Percentiles rank a stretch among this genome's conserved stretches.
Conservation (phyloP, 805 yeast species). For the Millerozyma miso region DNA sequence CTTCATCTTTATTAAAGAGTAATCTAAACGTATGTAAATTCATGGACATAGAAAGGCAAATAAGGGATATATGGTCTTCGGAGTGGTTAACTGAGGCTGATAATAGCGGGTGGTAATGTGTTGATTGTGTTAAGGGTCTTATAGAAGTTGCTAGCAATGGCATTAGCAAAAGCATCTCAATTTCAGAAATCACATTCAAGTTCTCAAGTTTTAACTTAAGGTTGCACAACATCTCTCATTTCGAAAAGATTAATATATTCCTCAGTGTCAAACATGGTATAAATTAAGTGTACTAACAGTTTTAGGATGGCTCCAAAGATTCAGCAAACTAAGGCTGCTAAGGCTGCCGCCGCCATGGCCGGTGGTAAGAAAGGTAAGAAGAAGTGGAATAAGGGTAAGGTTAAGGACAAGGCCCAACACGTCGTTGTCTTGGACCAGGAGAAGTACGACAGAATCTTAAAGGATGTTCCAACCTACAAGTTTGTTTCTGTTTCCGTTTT, state of each 20-base stretch:
- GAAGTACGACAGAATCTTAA: constrained; percentile 97
- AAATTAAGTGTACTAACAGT: constrained; percentile 31
- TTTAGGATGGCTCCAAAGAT: constrained; percentile 94
- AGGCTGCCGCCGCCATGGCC: constrained; percentile 99
- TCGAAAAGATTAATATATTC: too few species aligned
- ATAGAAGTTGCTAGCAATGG: background rate
- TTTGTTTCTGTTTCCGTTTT: constrained; percentile 95
- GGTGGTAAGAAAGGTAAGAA: constrained; percentile 99
- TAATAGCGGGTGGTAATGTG: background rate
- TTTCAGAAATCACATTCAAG: background rate
- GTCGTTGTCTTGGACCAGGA: constrained; percentile 96
- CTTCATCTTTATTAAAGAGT: background rate
- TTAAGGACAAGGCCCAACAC: constrained; percentile 99
- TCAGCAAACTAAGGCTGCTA: constrained; percentile 99
- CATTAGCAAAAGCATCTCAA: background rate
- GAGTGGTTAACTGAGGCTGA: too few species aligned
- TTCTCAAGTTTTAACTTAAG: too few species aligned
- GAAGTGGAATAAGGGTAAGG: constrained; percentile 99
- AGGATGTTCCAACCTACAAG: constrained; percentile 99
- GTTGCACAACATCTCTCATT: too few species aligned
- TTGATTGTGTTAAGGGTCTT: background rate
- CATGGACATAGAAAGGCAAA: background rate
- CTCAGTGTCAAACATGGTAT: too few species aligned
- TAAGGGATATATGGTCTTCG: background rate
- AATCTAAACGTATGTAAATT: background rate